Base-by-base conservation (phyloP, 106 monocot species). In the Hemerocallis citrina region DNA sequence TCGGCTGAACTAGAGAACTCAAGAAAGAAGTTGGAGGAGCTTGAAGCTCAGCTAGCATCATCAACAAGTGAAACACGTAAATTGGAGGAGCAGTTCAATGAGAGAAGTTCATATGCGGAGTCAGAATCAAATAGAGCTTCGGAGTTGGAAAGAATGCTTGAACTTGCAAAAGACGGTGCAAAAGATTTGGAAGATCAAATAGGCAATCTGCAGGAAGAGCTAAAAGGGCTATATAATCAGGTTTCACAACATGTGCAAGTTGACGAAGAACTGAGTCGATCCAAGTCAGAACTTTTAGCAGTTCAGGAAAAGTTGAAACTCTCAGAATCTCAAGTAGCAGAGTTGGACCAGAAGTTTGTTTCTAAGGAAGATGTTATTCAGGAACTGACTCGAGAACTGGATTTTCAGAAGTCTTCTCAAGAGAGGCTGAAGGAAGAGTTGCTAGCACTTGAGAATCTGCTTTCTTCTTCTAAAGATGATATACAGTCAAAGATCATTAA, bases 311-410 rank as follows among this genome's bases (percentile, higher is more conserved):
- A 51, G 25, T 60, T 81, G 20, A 58, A 78, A 51, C 47, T 67
- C 50, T 90, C 84, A 52, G 81, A 88, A 59, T 82, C 69, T 51
- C 70, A 65, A 71, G 73, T 81, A n/a, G 56, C 34, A 55, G 79
- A 88, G 22, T 63, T 91, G 52, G 79, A 85, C 54, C 22, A 72
- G 60, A 82, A 79, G 63, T 68, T 75, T 69, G 39, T 34, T 55
- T 74, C 74, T 30, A 81, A 74, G 36, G 80, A 75, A 51, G 56
- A 67, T 47, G 39, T 23, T 40, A 75, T 82, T 27, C 63, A 72
- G 34, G 67, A 86, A n/a, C 72, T 96, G 22, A 77, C 68, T 22
- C 47, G 72, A 69, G 87, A 91, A 48, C 46, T 91, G 34, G 47
- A 64, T 73, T 27, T 52, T 11, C 46, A 46, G 43, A 79, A 70